Evolutionary conservation across 2,329 filamentous ascomycete species (phyloP), one percentile per base, ranked within the genome.

Genomic region (Botrytis squamosa): DNA sequence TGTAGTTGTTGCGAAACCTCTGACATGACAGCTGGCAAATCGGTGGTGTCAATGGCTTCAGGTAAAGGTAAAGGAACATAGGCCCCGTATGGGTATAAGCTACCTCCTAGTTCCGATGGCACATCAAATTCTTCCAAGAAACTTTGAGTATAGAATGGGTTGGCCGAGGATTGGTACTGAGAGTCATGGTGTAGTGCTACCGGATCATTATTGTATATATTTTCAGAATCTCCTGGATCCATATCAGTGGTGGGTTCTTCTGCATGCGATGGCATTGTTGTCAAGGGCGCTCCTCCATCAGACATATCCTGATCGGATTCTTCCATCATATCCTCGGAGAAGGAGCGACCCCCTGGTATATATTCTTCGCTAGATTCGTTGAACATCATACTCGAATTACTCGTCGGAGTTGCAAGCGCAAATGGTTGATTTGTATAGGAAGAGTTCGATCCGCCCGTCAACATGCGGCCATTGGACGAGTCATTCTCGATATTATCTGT

Each of bases 261-360:
- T 36, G 76, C 75, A 66, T 79, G 75, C 20, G 77, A 76, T 36
- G 74, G 62, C 36, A 76, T 76, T 73, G 77, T 75, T 25, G 70
- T 76, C 67, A 79, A 75, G 42, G 72, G 69, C 38, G 70, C 78
- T 36, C 78, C 79, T 63, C 77, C 78, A 59, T 80, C 79, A 20
- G 78, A 78, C 79, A 80, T 80, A 60, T 80, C 78, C 71, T 76
- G 76, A 70, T 80, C 78, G 65, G 79, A 78, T 60, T 80, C 78
- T 49, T 64, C 73, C 62, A 73, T 65, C 36, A 40, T 29, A n/a
- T 74, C 68, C 14, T 66, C 69, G 12, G 65, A 55, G 3, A 75
- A 74, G 38, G 65, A 52, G 49, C 69, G 69, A n/a, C 74, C 68
- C 25, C 75, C 76, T 55, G 70, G 60, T 29, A 74, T 73, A n/a